Evolutionary conservation across 805 yeast species (phyloP).

Genomic region (Metschnikowia cubensis): DNA sequence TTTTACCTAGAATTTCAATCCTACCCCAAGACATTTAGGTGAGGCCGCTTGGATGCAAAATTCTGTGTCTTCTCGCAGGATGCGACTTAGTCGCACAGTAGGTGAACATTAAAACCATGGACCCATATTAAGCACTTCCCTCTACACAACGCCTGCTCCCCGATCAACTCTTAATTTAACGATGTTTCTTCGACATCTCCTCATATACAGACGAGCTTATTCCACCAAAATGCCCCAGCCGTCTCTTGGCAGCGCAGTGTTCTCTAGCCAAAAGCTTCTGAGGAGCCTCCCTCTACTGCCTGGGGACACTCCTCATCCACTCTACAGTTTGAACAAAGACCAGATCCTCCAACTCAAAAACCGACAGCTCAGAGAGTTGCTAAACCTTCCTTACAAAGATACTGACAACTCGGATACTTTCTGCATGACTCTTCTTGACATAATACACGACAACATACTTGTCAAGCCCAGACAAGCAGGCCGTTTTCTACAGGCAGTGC

Average conservation of each 20-base stretch:
- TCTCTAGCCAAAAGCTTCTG: constrained; percentile 3
- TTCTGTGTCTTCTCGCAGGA: neutral
- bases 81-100: neutral
- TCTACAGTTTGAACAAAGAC: constrained; percentile 25
- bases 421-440: constrained; percentile 27
- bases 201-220: neutral
- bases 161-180: neutral
- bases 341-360: constrained; percentile 23
- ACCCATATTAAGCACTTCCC: neutral
- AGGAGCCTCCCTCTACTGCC: constrained; percentile 13
- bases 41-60: neutral
- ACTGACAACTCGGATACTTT: constrained; percentile 26
- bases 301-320: constrained; percentile 33
- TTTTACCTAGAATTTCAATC: no score
- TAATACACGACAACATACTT: constrained; percentile 28
- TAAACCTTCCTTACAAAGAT: constrained; percentile 21
- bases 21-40: no score
- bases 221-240: neutral
- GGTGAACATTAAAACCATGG: neutral
- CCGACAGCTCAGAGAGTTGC: constrained; percentile 25
- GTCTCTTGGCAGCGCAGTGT: neutral
- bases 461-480: constrained; percentile 23
- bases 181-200: neutral
- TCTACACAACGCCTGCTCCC: neutral
- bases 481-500: constrained; percentile 18